Evolutionary conservation across 306 rosid species (phyloP).

Genomic region (Prunus persica): DNA sequence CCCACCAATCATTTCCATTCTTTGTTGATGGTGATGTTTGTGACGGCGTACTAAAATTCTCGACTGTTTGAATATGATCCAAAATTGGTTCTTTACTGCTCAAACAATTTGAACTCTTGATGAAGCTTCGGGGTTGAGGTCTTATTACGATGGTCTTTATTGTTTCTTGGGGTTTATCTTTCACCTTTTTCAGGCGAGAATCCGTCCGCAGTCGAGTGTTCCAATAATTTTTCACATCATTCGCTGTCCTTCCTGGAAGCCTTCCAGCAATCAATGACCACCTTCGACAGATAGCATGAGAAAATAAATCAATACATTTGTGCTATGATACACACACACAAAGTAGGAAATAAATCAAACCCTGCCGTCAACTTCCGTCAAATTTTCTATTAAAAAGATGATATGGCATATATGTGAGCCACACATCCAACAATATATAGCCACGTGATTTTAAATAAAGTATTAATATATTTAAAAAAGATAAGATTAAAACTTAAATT

Average conservation of each 20-base stretch:
- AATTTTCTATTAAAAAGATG: too few relatives aligned
- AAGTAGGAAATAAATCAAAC: too few relatives aligned
- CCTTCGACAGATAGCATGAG: neutral
- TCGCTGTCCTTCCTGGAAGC: constrained; percentile 32
- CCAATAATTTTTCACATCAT: constrained; percentile 38
- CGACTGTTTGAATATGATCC: neutral
- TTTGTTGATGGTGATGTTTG: neutral
- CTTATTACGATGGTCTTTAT: constrained; percentile 4
- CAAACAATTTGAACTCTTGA: neutral
- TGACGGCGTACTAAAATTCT: neutral
- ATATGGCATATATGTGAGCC: too few relatives aligned
- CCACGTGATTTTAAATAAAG: too few relatives aligned
- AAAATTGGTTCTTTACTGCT: neutral
- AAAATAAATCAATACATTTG: neutral
- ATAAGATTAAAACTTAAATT: too few relatives aligned
- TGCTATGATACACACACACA: too few relatives aligned
- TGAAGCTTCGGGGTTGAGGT: constrained; percentile 26
- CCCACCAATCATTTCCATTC: neutral
- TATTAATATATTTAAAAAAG: too few relatives aligned
- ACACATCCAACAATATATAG: too few relatives aligned
- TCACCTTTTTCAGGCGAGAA: neutral
- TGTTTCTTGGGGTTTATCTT: neutral
- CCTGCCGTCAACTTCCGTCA: too few relatives aligned
- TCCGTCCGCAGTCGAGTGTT: neutral
- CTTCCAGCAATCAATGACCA: constrained; percentile 41